Evolutionary conservation across 1,139 yeast genomes (phyloP), one percentile per base, ranked within the genome.

Genomic region (Lodderomyces elongisporus): DNA sequence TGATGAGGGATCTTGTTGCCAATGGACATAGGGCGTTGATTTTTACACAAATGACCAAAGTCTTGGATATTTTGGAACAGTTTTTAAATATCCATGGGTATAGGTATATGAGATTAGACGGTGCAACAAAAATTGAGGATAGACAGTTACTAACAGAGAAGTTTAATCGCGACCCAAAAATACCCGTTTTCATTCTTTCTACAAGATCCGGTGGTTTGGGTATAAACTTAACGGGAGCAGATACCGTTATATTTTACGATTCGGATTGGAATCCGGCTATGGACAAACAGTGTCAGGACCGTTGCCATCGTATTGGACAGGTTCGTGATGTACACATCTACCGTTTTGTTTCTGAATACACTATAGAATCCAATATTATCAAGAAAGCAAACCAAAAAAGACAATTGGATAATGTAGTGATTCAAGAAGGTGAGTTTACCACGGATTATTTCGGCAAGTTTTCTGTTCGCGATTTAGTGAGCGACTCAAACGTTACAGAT

Each of bases 231-330:
- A 91, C 98, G 0, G 99, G 98, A 49, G 99, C 99, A 0, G 98
- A 93, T 52, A 91, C 98, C 0, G 99, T 93, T 30, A 88, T 93
- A n/a, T 93, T 93, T 58, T 93, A 93, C 55, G 99, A 93, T 58
- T 88, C 96, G 2, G 99, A 93, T 61, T 93, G 99, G 99, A 93
- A 93, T 54, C 99, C 99, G 2, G 95, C 97, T 1, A 93, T 93
- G 97, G 99, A 93, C 58, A 87, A 88, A 53, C 99, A 93, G 58
- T 93, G 98, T 63, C 98, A 93, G 58, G 99, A 93, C 61, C 79
- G 99, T 56, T 91, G 98, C 62, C 99, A 93, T 58, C 82, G 99
- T 66, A 93, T 93, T 54, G 99, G 99, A 3, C 99, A 93, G 55
- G 87, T 95, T 15, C 73, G 98, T 47, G 98, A 93, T 54, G 99